Conservation (phyloP, 2,329 filamentous ascomycete species). For the Purpureocillium lavendulum region DNA sequence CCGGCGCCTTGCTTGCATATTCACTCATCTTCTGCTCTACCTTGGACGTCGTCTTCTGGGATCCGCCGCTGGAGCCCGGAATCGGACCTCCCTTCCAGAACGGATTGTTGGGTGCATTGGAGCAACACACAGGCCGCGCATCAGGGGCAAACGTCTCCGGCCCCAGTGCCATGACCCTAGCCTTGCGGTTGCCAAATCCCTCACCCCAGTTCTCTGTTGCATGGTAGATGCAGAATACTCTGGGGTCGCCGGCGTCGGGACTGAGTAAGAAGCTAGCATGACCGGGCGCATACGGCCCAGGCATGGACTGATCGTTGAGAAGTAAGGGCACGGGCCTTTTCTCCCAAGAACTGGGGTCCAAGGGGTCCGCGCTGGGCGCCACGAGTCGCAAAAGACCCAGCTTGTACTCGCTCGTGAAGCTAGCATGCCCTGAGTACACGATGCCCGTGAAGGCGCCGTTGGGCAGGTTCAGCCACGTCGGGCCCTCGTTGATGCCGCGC, state of each 20-base stretch:
- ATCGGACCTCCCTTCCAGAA: neutral
- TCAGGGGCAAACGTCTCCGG: slow-evolving; percentile 8
- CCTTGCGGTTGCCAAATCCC: slow-evolving; percentile 13
- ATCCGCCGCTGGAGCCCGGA: neutral
- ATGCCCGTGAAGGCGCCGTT: slow-evolving; percentile 5
- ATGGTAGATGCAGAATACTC: slow-evolving; percentile 8
- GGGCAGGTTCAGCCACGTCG: slow-evolving; percentile 7
- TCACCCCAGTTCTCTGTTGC: slow-evolving; percentile 9
- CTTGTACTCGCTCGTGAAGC: slow-evolving; percentile 10
- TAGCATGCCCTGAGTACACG: slow-evolving; percentile 8
- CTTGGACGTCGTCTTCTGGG: neutral
- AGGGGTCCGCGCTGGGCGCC: slow-evolving; percentile 4
- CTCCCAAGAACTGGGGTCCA: slow-evolving; percentile 7
- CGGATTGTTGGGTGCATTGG: neutral
- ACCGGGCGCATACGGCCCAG: slow-evolving; percentile 7
- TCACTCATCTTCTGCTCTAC: neutral
- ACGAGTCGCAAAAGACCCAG: slow-evolving; percentile 5
- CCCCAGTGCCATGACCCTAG: slow-evolving; percentile 8
- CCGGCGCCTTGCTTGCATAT: neutral
- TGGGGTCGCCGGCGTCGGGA: slow-evolving; percentile 7
- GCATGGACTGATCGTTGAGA: slow-evolving; percentile 6
- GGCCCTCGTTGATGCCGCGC: slow-evolving; percentile 9
- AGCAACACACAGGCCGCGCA: slow-evolving; percentile 10
- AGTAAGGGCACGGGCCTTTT: slow-evolving; percentile 7
- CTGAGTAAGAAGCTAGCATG: slow-evolving; percentile 15